Evolutionary conservation across 2,329 filamentous ascomycete species (phyloP), one percentile per base, ranked within the genome.

Genomic region (Clonostachys solani): DNA sequence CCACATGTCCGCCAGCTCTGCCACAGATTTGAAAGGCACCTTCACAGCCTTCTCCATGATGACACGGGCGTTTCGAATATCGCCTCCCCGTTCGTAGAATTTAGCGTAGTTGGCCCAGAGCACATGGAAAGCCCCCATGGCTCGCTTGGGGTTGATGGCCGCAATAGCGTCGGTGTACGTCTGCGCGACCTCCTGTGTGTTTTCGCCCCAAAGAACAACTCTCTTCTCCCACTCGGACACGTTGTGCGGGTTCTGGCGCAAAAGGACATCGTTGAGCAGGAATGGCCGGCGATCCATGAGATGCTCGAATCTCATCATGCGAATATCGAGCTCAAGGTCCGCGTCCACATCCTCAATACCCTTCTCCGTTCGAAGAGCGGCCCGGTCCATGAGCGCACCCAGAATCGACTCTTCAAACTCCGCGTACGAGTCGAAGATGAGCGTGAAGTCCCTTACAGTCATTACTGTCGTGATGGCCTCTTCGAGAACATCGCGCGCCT

Each of bases 1-100:
- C 94, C 94, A 99, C 80, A 94, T 95, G 60, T 99, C 94, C 17
- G 94, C 94, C 49, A 99, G 77, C 67, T 99, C 94, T 33, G 88
- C 84, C n/a, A 99, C 92, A 1, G 92, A 95, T 62, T 96, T 97
- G 76, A 95, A 99, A 0, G 92, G 92, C 2, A 99, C 94, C 62
- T 96, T 97, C 61, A 96, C 89, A 13, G 92, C 92, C 69, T 97
- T 99, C 65, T 97, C 92, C 81, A 97, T 88, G 59, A 99, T 97
- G 51, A 95, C 78, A 33, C 94, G 81, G 36, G 94, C 92, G 54
- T 86, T 96, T 46, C 83, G 78, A 37, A 97, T 62, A 63, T 97
- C 92, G 6, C 87, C 88, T 3, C 88, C 90, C 33, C 82, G 80
- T 65, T 99, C 94, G 68, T 99, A 99, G 63, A 99, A 92, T 60